Evolutionary conservation across 2,329 filamentous ascomycete species (phyloP), one percentile per base, ranked within the genome.

Genomic region (Fusarium marasasianum): DNA sequence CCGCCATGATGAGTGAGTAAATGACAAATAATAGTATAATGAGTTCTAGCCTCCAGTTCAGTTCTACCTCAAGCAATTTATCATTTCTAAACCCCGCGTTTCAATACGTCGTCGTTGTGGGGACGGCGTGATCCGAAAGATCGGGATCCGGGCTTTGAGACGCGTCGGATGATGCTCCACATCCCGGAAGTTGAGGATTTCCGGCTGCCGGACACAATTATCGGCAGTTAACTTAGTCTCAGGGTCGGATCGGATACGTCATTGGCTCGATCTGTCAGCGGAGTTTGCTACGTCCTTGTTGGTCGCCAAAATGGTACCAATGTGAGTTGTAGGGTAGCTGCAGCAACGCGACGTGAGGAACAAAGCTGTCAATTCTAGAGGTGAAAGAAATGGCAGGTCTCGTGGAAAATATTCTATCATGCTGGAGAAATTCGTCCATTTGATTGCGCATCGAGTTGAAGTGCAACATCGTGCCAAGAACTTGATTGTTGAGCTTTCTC

Each of bases 41-140:
- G 6, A 35, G n/a, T 24, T 37, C n/a, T 26, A 22, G 18, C n/a
- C 31, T 53, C 6, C 14, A 50, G 18, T 5, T 29, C 11, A 18
- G 24, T 58, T 29, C 24, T 11, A 10, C 10, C 11, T 18, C 41
- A 58, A 14, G 15, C 55, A 50, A 48, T 35, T 58, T 48, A 50
- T 48, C 20, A 48, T 50, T 48, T 58, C 24, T 50, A 44, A 40
- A 62, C 59, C 59, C 59, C 59, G 59, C 59, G 38, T 43, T 55
- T 33, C 37, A 33, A 44, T 57, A 57, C 54, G 54, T 58, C 41
- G 55, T 50, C n/a, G 15, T 20, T 48, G 41, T 50, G 55, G 55
- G 33, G 55, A 29, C 15, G 41, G 31, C 13, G 33, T 41, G 38
- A 31, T 55, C n/a, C 33, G 33, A 53, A 29, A 29, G 24, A 3